Percentiles rank a stretch among this genome's conserved stretches.
Evolutionary conservation across 495 filamentous ascomycete genomes (phyloP).

Genomic region (Neurospora sp.): DNA sequence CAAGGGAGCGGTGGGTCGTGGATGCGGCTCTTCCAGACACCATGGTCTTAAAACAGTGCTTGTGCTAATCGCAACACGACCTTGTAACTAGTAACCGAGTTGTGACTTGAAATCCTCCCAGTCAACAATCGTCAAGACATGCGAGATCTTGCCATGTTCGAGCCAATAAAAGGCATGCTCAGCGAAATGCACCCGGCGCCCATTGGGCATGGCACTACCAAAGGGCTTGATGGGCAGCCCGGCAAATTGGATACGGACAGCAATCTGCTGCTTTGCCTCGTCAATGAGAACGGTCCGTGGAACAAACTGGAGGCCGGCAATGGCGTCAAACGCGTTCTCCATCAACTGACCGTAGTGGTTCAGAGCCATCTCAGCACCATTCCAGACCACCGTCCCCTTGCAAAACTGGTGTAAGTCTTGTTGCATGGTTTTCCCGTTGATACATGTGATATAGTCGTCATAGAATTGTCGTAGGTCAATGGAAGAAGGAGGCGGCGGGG

Average conservation of each 20-base stretch:
- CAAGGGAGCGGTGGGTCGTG: not conserved
- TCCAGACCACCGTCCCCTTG: constrained; percentile 15
- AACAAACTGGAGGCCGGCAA: constrained; percentile 16
- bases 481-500: constrained; percentile 8
- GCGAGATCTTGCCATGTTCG: constrained; percentile 23
- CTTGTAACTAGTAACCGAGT: not conserved
- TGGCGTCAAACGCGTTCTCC: constrained; percentile 13
- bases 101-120: constrained; percentile 20
- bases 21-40: not conserved
- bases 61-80: not conserved
- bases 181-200: constrained; percentile 15
- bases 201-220: constrained; percentile 11
- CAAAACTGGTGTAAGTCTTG: constrained; percentile 16
- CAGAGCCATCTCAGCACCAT: constrained; percentile 12
- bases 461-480: constrained; percentile 14
- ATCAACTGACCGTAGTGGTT: constrained; percentile 21
- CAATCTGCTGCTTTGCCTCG: constrained; percentile 17
- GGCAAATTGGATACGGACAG: constrained; percentile 18
- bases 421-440: constrained; percentile 19
- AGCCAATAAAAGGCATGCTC: constrained; percentile 28
- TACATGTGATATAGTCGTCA: constrained; percentile 16
- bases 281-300: constrained; percentile 14
- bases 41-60: not conserved
- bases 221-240: constrained; percentile 18
- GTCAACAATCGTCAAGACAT: constrained; percentile 25